These are phyloP conservation scores for Petasospora fabianii DNA, from an alignment of 1,139 yeast genomes.

Conservation along the genomic window DNA sequence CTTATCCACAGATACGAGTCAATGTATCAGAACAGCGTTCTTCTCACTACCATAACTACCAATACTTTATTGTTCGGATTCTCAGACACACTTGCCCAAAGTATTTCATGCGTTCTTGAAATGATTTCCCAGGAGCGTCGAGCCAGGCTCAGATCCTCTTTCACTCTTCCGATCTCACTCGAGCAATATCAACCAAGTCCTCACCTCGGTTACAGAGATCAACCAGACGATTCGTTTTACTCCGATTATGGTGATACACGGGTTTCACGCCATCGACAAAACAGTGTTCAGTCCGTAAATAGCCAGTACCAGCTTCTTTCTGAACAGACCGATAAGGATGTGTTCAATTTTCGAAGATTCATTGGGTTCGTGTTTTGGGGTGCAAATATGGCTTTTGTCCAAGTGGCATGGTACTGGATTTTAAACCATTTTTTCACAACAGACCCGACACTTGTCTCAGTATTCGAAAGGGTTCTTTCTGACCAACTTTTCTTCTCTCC, in stretches of 20 bases:
- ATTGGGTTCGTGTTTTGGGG: slow-evolving; percentile 90
- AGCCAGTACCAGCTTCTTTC: slow-evolving; percentile 36
- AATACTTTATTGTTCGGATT: slow-evolving; percentile 80
- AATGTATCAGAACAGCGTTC: slow-evolving; percentile 63
- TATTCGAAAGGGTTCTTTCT: slow-evolving; percentile 77
- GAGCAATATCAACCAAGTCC: slow-evolving; percentile 14
- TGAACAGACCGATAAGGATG: slow-evolving; percentile 35
- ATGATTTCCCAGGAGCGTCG: slow-evolving; percentile 30
- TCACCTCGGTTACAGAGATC: slow-evolving; percentile 10
- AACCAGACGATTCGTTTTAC: slow-evolving; percentile 28
- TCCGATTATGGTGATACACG: slow-evolving; percentile 26
- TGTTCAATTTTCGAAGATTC: slow-evolving; percentile 65
- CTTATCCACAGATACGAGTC: slow-evolving; percentile 56
- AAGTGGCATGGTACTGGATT: slow-evolving; percentile 85
- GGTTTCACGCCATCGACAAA: slow-evolving; percentile 29
- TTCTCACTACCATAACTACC: slow-evolving; percentile 78
- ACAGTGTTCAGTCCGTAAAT: slow-evolving; percentile 25
- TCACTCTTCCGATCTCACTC: slow-evolving; percentile 9
- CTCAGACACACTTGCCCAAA: slow-evolving; percentile 86
- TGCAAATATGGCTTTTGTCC: slow-evolving; percentile 72
- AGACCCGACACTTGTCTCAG: slow-evolving; percentile 80
- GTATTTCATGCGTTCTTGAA: slow-evolving; percentile 30
- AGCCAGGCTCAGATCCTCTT: slow-evolving; percentile 21
- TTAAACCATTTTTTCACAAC: slow-evolving; percentile 72
- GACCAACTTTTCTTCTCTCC: slow-evolving; percentile 93